Percentiles rank a stretch among this genome's conserved stretches.
These are phyloP conservation scores for Herpetomonas tarakana DNA, from an alignment of 208 protist genomes.

Conservation along the genomic window DNA sequence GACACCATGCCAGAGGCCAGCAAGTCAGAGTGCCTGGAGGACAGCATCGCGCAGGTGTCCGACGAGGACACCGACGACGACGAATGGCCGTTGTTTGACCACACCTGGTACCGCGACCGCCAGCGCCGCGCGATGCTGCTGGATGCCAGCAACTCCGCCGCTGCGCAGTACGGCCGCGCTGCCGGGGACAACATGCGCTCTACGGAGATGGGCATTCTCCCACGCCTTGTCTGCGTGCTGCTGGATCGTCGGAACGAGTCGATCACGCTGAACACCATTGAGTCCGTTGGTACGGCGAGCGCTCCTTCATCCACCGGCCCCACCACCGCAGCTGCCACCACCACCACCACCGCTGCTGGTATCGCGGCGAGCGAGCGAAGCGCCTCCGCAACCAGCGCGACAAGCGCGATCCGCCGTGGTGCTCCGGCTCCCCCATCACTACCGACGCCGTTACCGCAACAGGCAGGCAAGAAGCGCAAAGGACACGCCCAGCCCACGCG, in stretches of 20 bases:
- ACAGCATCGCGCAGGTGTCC: not conserved
- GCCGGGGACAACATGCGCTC: constrained; percentile 1
- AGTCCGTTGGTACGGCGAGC: not conserved
- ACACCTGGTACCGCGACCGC: constrained; percentile 4
- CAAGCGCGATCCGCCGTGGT: too few relatives aligned
- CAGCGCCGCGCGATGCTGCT: not conserved
- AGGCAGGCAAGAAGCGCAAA: constrained; percentile 1
- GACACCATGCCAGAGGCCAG: not conserved
- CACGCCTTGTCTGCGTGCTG: constrained; percentile 70
- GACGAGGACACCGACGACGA: constrained; percentile 1
- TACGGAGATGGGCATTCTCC: constrained; percentile 68
- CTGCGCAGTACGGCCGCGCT: not conserved
- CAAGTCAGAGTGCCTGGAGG: not conserved
- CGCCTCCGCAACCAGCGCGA: not conserved
- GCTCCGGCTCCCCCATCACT: too few relatives aligned
- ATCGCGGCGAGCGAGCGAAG: not conserved
- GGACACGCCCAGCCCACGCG: constrained; percentile 2
- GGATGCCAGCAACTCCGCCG: not conserved
- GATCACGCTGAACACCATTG: constrained; percentile 30
- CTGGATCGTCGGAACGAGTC: constrained; percentile 65
- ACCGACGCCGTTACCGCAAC: not conserved
- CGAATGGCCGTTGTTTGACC: constrained; percentile 2
- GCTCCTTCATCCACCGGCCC: not conserved
- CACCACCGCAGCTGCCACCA: not conserved
- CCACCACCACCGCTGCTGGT: not conserved